phyloP scores from a whole-genome alignment of 345 rosid genomes.

The Dipteronia dyeriana region DNA sequence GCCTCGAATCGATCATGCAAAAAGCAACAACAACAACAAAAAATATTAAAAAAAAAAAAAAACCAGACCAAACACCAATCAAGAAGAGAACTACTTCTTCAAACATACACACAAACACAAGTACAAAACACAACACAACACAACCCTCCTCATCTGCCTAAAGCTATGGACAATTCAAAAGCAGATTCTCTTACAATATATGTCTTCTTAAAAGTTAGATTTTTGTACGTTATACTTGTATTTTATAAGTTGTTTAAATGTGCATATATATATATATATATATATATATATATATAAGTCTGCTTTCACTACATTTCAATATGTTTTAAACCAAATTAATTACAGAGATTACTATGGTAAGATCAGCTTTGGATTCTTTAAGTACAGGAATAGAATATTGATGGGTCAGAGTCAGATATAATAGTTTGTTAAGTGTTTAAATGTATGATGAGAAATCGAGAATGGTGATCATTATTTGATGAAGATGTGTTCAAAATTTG shows the following conservation, averaged over 20 bases:
- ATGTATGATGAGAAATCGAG: neutral
- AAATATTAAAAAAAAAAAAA: too few relatives aligned
- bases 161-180: neutral
- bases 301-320: too few relatives aligned
- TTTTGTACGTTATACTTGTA: neutral
- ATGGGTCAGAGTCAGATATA: neutral
- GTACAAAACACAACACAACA: too few relatives aligned
- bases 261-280: too few relatives aligned
- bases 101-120: too few relatives aligned
- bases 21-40: neutral
- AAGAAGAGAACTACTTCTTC: too few relatives aligned
- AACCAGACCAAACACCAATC: too few relatives aligned
- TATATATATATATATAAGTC: too few relatives aligned
- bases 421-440: neutral
- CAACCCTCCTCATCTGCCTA: neutral
- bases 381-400: neutral
- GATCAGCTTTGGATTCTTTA: neutral
- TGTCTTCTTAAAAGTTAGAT: neutral
- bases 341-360: neutral
- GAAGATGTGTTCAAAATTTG: neutral
- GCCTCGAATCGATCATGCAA: slow-evolving; percentile 48
- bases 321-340: too few relatives aligned
- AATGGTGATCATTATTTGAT: neutral
- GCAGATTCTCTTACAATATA: neutral
- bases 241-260: neutral